These are phyloP conservation scores for Candida jianshihensis DNA, from an alignment of 805 yeast species.

Conservation along the genomic window DNA sequence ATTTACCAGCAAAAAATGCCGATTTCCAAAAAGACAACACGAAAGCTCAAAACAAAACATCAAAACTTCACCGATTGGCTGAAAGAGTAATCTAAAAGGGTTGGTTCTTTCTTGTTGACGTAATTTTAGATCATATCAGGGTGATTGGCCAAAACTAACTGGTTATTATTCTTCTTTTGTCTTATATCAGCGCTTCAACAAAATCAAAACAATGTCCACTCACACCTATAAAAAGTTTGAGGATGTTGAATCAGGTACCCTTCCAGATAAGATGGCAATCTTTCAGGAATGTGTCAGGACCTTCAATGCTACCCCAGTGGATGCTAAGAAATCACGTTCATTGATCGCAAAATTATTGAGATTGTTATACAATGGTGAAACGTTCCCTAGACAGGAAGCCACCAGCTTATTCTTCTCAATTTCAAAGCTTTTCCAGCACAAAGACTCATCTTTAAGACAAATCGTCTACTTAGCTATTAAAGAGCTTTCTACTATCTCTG, in stretches of 20 bases:
- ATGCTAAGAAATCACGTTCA: conserved; percentile 78
- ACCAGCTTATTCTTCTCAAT: conserved; percentile 90
- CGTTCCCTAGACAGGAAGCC: conserved; percentile 82
- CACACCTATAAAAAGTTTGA: conserved; percentile 79
- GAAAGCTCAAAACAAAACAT: neutral
- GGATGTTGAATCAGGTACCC: conserved; percentile 55
- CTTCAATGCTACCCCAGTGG: conserved; percentile 86
- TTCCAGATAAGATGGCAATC: conserved; percentile 94
- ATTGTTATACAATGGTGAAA: conserved; percentile 78
- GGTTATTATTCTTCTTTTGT: neutral
- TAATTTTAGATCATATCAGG: too few relatives aligned
- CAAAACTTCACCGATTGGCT: neutral
- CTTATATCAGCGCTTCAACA: neutral
- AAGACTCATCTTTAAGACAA: conserved; percentile 81
- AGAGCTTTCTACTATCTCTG: conserved; percentile 77
- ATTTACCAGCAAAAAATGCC: too few relatives aligned
- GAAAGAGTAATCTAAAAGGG: neutral
- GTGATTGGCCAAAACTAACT: neutral
- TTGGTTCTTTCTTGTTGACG: neutral
- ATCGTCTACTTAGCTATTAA: conserved; percentile 90
- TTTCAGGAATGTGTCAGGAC: conserved; percentile 92
- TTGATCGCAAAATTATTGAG: conserved; percentile 78
- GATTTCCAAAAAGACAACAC: neutral
- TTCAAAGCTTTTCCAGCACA: conserved; percentile 91
- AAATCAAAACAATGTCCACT: conserved; percentile 55